Evolutionary conservation across 345 rosid genomes (phyloP), one percentile per base, ranked within the genome.

Genomic region (Moricandia moricandioides): DNA sequence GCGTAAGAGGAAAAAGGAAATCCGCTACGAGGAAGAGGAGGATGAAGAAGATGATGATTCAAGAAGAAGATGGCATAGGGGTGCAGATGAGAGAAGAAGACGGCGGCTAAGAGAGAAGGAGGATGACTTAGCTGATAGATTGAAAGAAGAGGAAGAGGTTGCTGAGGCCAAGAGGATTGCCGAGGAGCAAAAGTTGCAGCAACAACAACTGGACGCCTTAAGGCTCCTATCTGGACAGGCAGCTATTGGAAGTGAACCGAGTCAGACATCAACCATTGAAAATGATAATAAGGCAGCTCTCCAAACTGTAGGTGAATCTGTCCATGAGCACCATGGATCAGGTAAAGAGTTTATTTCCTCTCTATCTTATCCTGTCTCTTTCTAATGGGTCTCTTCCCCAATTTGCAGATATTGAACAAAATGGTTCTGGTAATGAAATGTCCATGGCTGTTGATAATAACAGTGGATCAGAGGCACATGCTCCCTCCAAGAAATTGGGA

Each of bases 1-100:
- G 55, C 98, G 86, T 65, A 92, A 95, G 69, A 83, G 97, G 70
- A 90, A 85, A 81, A 90, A 87, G 77, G 98, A 92, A 82, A 87
- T 95, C 60, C 83, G 85, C 70, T 82, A 85, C 72, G 97, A 90
- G 30, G 97, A 92, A 81, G 94, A 78, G 26, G 81, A 90, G 65
- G 93, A 88, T 14, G 95, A 85, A 12, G 91, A 88, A 0, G 97
- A 88, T 31, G 99, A 89, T 51, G 97, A 90, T 82, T 83, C 91
- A 6, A 83, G 96, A 69, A 90, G 89, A 84, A 87, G 92, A 85
- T 84, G 93, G 91, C 96, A 86, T 35, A 87, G 92, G 80, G 83
- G 82, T 82, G 83, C 70, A 79, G 99, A 92, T 78, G 99, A 92
- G 55, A 90, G 81, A 86, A 84, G 91, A 72, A 88, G 88, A 82